Conservation (phyloP, 441 rosid genomes). For the Croton setiger region DNA sequence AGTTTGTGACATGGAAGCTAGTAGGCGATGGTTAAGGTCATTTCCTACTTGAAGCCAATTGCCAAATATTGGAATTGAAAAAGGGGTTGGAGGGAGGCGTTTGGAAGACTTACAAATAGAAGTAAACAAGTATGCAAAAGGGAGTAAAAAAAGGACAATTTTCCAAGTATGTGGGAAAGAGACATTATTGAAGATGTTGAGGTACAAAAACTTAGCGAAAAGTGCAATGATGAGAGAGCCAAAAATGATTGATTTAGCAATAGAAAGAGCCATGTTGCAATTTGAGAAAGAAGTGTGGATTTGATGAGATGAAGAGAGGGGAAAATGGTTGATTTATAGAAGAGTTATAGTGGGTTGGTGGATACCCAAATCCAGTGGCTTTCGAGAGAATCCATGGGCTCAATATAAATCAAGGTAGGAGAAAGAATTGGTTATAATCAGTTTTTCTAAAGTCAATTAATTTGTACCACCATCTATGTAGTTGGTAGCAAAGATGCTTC, state of each 20-base stretch:
- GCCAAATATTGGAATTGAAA: slow-evolving; percentile 46
- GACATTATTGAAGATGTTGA: neutral
- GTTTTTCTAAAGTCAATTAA: neutral
- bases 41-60: slow-evolving; percentile 66
- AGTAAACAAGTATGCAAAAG: slow-evolving; percentile 1
- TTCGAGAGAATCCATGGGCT: neutral
- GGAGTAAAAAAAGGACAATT: slow-evolving; percentile 15
- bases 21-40: slow-evolving; percentile 49
- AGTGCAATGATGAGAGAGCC: neutral
- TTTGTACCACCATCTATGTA: neutral
- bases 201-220: neutral
- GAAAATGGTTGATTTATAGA: neutral
- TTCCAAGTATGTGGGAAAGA: neutral
- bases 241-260: neutral
- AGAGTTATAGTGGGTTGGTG: neutral
- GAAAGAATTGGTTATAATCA: neutral
- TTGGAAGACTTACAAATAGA: slow-evolving; percentile 4
- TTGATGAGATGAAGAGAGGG: neutral
- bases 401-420: neutral
- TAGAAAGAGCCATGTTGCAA: neutral
- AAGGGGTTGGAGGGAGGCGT: slow-evolving; percentile 43
- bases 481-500: neutral
- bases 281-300: neutral
- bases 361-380: neutral
- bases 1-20: slow-evolving; percentile 40